Evolutionary conservation across 495 filamentous ascomycete species (phyloP).

Genomic region (Tuber melanosporum): DNA sequence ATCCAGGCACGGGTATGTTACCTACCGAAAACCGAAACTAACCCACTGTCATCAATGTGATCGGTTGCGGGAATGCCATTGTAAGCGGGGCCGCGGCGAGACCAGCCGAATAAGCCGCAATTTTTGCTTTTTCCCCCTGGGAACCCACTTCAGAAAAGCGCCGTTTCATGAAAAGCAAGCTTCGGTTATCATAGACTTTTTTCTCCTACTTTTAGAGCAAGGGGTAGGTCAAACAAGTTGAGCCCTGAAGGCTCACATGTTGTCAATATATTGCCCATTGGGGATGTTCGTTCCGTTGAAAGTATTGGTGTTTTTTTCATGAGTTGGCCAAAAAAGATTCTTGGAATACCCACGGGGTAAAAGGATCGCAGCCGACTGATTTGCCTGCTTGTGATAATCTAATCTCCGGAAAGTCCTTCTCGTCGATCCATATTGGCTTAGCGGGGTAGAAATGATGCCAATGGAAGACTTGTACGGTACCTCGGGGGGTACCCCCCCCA

Average conservation of each 20-base stretch:
- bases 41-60: conserved; percentile 33
- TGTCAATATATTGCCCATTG: not conserved
- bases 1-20: not conserved
- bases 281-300: not conserved
- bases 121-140: conserved; percentile 18
- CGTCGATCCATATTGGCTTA: conserved; percentile 30
- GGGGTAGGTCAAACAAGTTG: not conserved
- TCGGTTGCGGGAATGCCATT: conserved; percentile 31
- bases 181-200: not conserved
- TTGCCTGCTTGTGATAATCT: conserved; percentile 17
- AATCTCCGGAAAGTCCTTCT: conserved; percentile 16
- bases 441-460: conserved; percentile 24
- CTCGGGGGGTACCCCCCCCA: too few relatives aligned
- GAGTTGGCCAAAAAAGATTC: not conserved
- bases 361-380: not conserved
- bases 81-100: conserved; percentile 15
- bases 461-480: too few relatives aligned
- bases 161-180: not conserved
- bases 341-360: not conserved
- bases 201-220: not conserved
- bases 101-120: conserved; percentile 29
- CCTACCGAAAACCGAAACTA: not conserved
- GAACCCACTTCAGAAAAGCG: conserved; percentile 6
- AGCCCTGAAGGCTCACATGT: not conserved
- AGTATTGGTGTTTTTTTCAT: not conserved